Base-by-base conservation (phyloP, 352 stramenopile genomes). In the Phytophthora uliginosa region DNA sequence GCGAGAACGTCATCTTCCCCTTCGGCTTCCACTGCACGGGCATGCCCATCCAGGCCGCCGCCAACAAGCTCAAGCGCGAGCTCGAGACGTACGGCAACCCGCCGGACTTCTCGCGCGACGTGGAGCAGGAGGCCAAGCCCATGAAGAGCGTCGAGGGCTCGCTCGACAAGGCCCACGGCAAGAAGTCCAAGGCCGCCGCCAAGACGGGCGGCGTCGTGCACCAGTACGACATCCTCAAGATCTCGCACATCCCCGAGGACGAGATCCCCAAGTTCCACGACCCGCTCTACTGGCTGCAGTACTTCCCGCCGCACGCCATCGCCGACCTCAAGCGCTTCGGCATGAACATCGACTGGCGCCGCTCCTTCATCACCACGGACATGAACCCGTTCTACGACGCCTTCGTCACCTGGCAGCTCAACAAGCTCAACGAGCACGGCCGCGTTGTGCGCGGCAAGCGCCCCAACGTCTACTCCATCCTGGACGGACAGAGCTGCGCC, bases 381-480 rank as follows among this genome's bases (percentile, higher is more conserved):
- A 93, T 99, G 34, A 99, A 99, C 85, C 97, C 97, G 18, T 99
- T 99, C 81, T 99, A 99, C 85, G 97, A 99, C 78, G 89, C 94
- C 45, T 99, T 99, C 84, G 99, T 99, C 76, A 96, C 91, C 55
- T 99, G 98, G 98, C 98, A 99, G 86, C 99, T 99, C 71, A 97
- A 99, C 82, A 97, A 94, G 40, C 85, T 99, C 15, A 96, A 98
- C 47, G 95, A 98, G 67, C 94, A 94, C 78, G 83, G 83, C 13
- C 90, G 91, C 53, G 77, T 97, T 17, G 91, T 87, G 52, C 89
- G 98, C 75, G 98, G 98, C 69, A 99, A 99, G 79, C 90, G 98
- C 38, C 98, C 99, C 58, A 99, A 99, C 75, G 96, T 99, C 17
- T 99, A 97, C 85, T 99, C 97, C 33, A 95, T 98, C 36, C 70